phyloP scores from a whole-genome alignment of 2,329 filamentous ascomycete species.

The Proliferodiscus dingleyae region DNA sequence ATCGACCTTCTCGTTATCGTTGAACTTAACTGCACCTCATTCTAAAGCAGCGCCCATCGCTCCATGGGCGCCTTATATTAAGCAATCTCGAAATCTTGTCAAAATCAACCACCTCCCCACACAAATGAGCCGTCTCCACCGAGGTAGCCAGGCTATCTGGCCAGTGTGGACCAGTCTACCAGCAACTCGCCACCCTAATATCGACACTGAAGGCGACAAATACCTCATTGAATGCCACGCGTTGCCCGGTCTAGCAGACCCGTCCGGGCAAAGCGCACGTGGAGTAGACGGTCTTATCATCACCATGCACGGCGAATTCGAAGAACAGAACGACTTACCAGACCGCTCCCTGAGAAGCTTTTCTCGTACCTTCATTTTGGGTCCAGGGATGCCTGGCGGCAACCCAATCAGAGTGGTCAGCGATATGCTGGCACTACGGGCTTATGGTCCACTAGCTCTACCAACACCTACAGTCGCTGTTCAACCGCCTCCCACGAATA shows the following conservation, averaged over 20 bases:
- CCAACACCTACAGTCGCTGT: slow-evolving; percentile 4
- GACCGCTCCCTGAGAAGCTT: slow-evolving; percentile 68
- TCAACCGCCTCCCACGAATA: slow-evolving; percentile 19
- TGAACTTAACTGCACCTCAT: slow-evolving; percentile 57
- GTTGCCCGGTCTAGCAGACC: slow-evolving; percentile 66
- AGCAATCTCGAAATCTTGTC: slow-evolving; percentile 70
- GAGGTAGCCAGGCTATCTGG: slow-evolving; percentile 59
- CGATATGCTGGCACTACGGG: slow-evolving; percentile 71
- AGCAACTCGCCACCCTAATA: slow-evolving; percentile 67
- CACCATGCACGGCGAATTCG: slow-evolving; percentile 77
- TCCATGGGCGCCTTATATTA: slow-evolving; percentile 71
- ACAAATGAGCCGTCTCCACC: slow-evolving; percentile 61
- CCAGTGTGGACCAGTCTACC: slow-evolving; percentile 68
- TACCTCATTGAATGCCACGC: slow-evolving; percentile 82
- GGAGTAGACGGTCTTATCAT: slow-evolving; percentile 77
- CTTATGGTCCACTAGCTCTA: slow-evolving; percentile 49
- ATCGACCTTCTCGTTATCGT: slow-evolving; percentile 70
- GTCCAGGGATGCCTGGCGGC: slow-evolving; percentile 61
- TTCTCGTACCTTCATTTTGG: slow-evolving; percentile 74
- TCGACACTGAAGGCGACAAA: slow-evolving; percentile 61
- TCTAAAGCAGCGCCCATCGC: slow-evolving; percentile 38
- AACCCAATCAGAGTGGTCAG: slow-evolving; percentile 65
- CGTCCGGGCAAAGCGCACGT: slow-evolving; percentile 53
- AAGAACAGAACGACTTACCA: slow-evolving; percentile 60
- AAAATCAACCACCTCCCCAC: slow-evolving; percentile 59